Evolutionary conservation across 108 stramenopile genomes (phyloP).

Genomic region (Cyclotella sp.): DNA sequence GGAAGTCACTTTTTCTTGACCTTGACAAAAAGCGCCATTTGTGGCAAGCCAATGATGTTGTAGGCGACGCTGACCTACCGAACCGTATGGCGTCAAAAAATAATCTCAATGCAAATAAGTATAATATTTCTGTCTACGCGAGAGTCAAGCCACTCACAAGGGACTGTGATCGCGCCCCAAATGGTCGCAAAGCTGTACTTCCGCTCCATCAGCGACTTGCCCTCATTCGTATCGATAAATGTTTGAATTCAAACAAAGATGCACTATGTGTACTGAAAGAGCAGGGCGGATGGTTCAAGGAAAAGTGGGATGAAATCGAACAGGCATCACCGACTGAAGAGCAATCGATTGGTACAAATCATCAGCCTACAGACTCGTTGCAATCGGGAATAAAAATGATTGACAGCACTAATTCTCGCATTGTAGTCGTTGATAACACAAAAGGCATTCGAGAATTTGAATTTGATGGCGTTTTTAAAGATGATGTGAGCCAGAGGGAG

Average conservation of each 20-base stretch:
- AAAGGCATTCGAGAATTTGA: slow-evolving; percentile 64
- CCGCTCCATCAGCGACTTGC: slow-evolving; percentile 71
- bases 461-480: slow-evolving; percentile 65
- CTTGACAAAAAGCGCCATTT: slow-evolving; percentile 27
- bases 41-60: slow-evolving; percentile 26
- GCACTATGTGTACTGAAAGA: slow-evolving; percentile 51
- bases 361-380: slow-evolving; percentile 13
- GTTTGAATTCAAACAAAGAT: slow-evolving; percentile 46
- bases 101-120: slow-evolving; percentile 18
- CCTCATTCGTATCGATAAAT: slow-evolving; percentile 50
- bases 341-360: neutral
- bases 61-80: neutral
- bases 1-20: slow-evolving; percentile 31
- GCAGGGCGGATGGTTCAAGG: slow-evolving; percentile 60
- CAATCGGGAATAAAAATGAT: slow-evolving; percentile 49
- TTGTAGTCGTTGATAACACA: slow-evolving; percentile 60
- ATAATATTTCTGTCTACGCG: slow-evolving; percentile 38
- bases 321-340: neutral
- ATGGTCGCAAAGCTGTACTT: slow-evolving; percentile 41
- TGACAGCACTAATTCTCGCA: slow-evolving; percentile 34
- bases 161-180: slow-evolving; percentile 16
- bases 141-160: slow-evolving; percentile 35
- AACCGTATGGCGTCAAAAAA: neutral
- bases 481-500: slow-evolving; percentile 33
- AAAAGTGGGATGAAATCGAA: slow-evolving; percentile 39